A percentile compares a stretch with the other conserved stretches of the same genome.
Evolutionary conservation across 768 basidiomycete species (phyloP).

Genomic region (Arthromyces matolae): DNA sequence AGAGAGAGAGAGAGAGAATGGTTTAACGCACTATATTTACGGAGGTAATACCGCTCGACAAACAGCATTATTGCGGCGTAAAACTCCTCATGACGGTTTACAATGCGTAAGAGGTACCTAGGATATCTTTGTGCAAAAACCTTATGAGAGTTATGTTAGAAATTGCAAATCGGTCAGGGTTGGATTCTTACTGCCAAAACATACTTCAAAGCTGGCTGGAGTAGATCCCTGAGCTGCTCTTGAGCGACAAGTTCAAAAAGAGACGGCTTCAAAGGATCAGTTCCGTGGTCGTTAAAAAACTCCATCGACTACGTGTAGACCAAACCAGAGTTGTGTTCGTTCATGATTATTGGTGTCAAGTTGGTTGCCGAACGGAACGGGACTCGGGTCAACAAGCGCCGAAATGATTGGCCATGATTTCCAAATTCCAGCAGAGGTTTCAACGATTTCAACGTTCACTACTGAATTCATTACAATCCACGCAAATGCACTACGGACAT

Average conservation of each 20-base stretch:
- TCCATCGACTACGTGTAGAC: slow-evolving; percentile 48
- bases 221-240: slow-evolving; percentile 85
- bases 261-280: slow-evolving; percentile 72
- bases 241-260: slow-evolving; percentile 92
- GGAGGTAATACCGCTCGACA: slow-evolving; percentile 88
- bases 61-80: slow-evolving; percentile 86
- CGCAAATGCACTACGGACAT: too few relatives aligned
- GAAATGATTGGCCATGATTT: too few relatives aligned
- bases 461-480: too few relatives aligned
- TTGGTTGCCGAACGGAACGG: slow-evolving; percentile 7
- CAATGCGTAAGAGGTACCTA: slow-evolving; percentile 83
- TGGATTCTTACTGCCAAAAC: slow-evolving; percentile 69
- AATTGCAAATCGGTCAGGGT: not conserved
- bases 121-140: slow-evolving; percentile 95
- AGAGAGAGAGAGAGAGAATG: too few relatives aligned
- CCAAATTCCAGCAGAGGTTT: too few relatives aligned
- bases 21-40: slow-evolving; percentile 67
- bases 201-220: slow-evolving; percentile 95
- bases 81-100: slow-evolving; percentile 95
- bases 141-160: slow-evolving; percentile 34
- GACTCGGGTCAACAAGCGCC: slow-evolving; percentile 7
- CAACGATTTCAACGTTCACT: too few relatives aligned
- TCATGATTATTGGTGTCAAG: slow-evolving; percentile 9
- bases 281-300: slow-evolving; percentile 75
- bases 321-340: slow-evolving; percentile 4